Evolutionary conservation across 768 basidiomycete species (phyloP), one percentile per base, ranked within the genome.

Genomic region (Daedaleopsis nitida): DNA sequence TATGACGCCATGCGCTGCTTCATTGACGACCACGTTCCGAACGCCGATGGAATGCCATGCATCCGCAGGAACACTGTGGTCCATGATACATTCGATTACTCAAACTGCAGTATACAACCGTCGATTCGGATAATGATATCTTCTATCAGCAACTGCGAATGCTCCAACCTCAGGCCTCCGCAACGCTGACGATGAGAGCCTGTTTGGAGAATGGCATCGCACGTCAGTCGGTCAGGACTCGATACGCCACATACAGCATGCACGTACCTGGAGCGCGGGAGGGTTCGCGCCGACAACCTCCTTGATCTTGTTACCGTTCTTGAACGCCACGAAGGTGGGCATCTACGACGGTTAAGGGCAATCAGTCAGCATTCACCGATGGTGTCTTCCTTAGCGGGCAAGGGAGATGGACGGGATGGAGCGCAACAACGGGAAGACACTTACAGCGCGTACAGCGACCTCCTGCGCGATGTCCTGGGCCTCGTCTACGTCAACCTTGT

Each of bases 401-500:
- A 32, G 27, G 27, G 7, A 32, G 27, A 32, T n/a, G n/a, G n/a
- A n/a, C n/a, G n/a, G n/a, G n/a, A n/a, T n/a, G n/a, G 27, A 7
- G 27, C 7, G 27, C 27, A 32, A 7, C 27, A 62, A 12, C 68
- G 70, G 0, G 66, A 56, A n/a, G 34, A 10, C 12, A 79, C 87
- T 39, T 70, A 89, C 88, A 55, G 85, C 86, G 60, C 83, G 79
- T 58, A 90, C 76, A 43, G 82, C 83, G 53, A 81, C 83, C 72
- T 88, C 86, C 59, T 83, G 72, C 1, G 82, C 69, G 52, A 89
- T 82, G 0, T 81, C 78, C 5, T 68, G 60, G 55, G 82, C 81
- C 39, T 76, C 77, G 66, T 94, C 91, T 34, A 91, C 82, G 64
- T 94, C 84, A 58, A 92, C 85, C 70, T 88, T 89, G 80, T 86